phyloP scores from a whole-genome alignment of 768 basidiomycete genomes.

The Collybiopsis confluens region DNA sequence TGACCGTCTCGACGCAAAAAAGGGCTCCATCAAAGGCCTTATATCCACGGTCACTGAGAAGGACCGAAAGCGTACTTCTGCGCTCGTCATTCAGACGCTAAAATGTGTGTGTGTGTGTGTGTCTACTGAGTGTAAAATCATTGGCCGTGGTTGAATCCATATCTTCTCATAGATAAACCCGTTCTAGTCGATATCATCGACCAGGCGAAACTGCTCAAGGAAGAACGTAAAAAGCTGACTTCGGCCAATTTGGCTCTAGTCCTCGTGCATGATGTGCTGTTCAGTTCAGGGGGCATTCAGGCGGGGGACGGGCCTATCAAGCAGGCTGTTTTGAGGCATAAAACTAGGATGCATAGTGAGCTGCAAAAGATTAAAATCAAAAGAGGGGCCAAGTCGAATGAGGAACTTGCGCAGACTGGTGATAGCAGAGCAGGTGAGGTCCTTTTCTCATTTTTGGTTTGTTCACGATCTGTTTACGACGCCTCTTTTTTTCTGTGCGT shows the following conservation, averaged over 20 bases:
- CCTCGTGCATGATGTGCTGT: conserved; percentile 86
- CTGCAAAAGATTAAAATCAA: conserved; percentile 80
- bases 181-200: conserved; percentile 69
- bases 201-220: conserved; percentile 59
- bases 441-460: too few relatives aligned
- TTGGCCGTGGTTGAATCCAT: background rate
- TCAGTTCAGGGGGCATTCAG: conserved; percentile 75
- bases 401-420: conserved; percentile 56
- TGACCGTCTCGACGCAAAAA: conserved; percentile 81
- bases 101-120: conserved; percentile 86
- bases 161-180: conserved; percentile 59
- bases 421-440: conserved; percentile 62
- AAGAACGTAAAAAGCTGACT: conserved; percentile 74
- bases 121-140: conserved; percentile 17
- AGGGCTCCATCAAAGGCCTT: conserved; percentile 90
- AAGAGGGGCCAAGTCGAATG: conserved; percentile 59
- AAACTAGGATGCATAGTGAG: conserved; percentile 84
- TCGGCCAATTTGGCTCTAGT: conserved; percentile 76
- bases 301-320: conserved; percentile 89
- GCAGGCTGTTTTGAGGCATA: conserved; percentile 82
- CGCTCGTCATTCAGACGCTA: conserved; percentile 89
- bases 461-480: too few relatives aligned
- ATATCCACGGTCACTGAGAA: conserved; percentile 70
- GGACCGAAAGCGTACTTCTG: conserved; percentile 72
- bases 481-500: too few relatives aligned